Conservation (phyloP, 2,329 filamentous ascomycete genomes). For the Eutypa lata region DNA sequence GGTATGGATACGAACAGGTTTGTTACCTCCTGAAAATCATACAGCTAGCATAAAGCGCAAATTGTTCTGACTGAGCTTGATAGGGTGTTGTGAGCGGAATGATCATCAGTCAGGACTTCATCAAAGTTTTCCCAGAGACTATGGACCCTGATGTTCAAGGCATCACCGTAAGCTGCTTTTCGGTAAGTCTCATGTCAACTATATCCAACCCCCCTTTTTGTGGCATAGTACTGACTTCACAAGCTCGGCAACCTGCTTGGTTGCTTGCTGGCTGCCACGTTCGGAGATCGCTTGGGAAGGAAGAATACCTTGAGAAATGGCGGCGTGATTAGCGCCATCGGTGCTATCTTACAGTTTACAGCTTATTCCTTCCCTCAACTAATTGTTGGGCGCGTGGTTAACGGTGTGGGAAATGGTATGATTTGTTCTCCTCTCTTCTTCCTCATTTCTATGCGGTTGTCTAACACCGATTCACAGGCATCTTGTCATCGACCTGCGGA, state of each 20-base stretch:
- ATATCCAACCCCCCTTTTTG: no score
- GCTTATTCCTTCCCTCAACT: neutral
- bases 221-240: no score
- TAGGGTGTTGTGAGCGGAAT: neutral
- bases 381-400: no score
- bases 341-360: conserved; percentile 17
- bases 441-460: no score
- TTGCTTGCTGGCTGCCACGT: conserved; percentile 15
- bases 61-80: neutral
- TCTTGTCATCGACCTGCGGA: no score
- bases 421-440: no score
- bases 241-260: conserved; percentile 16
- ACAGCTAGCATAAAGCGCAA: no score
- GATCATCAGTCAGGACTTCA: conserved; percentile 16
- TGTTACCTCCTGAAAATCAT: no score
- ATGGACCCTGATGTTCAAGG: conserved; percentile 17
- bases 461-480: no score
- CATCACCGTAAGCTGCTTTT: conserved; percentile 22
- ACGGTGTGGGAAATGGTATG: no score
- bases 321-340: conserved; percentile 10
- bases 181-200: conserved; percentile 1
- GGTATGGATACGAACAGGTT: no score
- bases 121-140: conserved; percentile 18
- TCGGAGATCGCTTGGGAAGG: conserved; percentile 16
- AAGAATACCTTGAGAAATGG: conserved; percentile 18